Base-by-base conservation (phyloP, 257 asterid genomes). In the Solanum paucissectum region DNA sequence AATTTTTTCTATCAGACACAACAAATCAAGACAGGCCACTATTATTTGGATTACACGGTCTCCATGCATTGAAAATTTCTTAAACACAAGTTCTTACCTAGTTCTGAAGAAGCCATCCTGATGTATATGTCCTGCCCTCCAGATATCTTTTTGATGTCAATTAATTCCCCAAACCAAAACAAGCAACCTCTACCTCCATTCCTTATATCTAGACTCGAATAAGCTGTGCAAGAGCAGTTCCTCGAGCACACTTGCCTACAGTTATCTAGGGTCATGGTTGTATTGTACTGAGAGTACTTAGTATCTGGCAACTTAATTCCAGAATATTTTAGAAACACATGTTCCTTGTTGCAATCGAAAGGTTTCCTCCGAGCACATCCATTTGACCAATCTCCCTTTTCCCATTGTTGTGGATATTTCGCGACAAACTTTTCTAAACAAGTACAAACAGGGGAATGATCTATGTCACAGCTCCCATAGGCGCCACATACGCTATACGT, bases 151-250 rank as follows among this genome's bases (percentile, higher is more conserved):
- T 49, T 79, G 64, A 91, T 89, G 72, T 90, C 91, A 38, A 85
- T 64, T 33, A 91, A 73, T 12, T 88, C 90, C 13, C 86, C 90
- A 84, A 87, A 91, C 93, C 93, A 91, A 49, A 87, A 74, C 77
- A 91, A 62, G 87, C 93, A 91, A 27, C 92, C 93, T 76, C 84
- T 88, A 11, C 90, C 90, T 46, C 72, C 84, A 23, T 71, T 86
- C 20, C 90, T 88, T 20, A 88, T 52, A 34, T 89, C 86, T 29
- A 82, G 52, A 42, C 87, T 87, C 3, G 92, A 77, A 85, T 90
- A 91, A 36, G 92, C 92, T 84, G 83, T 83, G 72, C 93, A 91
- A n/a, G 92, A 87, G 84, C 93, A 91, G 34, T 91, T 89, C 16
- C 87, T 90, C 21, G 75, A 87, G 83, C 93, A 91, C 69, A 66